These are phyloP conservation scores for Rhodosporidiobolus odoratus DNA, from an alignment of 768 basidiomycete species.

Conservation along the genomic window DNA sequence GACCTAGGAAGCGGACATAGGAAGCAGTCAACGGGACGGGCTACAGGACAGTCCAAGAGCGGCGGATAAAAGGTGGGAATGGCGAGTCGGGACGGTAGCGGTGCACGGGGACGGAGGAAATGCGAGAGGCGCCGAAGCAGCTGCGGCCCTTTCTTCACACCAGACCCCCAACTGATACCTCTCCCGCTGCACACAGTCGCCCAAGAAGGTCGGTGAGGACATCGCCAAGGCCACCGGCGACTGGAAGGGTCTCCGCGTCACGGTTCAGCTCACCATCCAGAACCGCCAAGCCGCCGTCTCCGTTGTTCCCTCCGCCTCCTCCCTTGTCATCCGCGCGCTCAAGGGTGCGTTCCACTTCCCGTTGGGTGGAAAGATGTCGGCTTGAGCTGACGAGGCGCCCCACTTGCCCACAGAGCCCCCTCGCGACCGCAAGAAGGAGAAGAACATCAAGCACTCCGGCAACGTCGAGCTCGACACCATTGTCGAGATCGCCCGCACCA, in stretches of 20 bases:
- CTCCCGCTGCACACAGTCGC: constrained; percentile 59
- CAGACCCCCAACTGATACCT: not conserved
- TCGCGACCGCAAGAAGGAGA: constrained; percentile 99
- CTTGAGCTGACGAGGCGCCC: not conserved
- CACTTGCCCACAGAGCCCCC: constrained; percentile 67
- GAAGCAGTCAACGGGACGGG: not conserved
- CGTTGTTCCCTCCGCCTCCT: constrained; percentile 94
- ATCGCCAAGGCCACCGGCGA: constrained; percentile 96
- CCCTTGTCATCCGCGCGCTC: constrained; percentile 93
- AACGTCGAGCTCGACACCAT: constrained; percentile 74
- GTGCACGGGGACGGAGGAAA: not conserved
- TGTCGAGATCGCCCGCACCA: constrained; percentile 88
- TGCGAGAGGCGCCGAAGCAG: not conserved
- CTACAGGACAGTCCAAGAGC: not conserved
- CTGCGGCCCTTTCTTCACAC: not conserved
- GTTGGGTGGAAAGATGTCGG: not conserved
- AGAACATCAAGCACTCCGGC: constrained; percentile 98
- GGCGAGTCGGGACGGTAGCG: not conserved
- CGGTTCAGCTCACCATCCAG: constrained; percentile 98
- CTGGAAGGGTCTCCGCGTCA: constrained; percentile 99
- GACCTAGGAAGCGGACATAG: too few species aligned
- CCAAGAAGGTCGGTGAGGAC: constrained; percentile 99
- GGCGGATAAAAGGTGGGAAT: not conserved
- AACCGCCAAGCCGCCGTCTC: constrained; percentile 97
- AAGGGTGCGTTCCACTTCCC: constrained; percentile 63